Evolutionary conservation across 192 early-diverging fungal genomes (phyloP), one percentile per base, ranked within the genome.

Genomic region (Tieghemiomyces parasiticus): DNA sequence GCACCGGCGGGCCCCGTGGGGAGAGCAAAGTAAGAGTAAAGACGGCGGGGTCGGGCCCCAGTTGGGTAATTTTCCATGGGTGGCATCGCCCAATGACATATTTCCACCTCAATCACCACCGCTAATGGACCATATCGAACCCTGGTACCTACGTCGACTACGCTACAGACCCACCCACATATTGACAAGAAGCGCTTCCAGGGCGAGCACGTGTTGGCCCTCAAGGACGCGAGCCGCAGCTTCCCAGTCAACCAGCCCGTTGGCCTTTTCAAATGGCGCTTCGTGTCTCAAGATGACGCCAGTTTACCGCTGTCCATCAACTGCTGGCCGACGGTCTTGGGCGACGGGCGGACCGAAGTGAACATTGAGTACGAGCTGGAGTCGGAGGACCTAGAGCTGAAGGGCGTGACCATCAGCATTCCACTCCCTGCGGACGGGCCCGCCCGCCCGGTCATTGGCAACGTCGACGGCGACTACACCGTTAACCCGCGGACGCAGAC

Each of bases 351-450:
- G 0, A 83, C 84, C 47, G 93, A 94, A 69, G 95, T 99, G 26
- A 99, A 91, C 61, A 92, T 97, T 58, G 95, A 99, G 68, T 99
- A 95, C 64, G 92, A 95, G 67, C 75, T 95, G 49, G 86, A 83
- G 64, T 72, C 77, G 58, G 68, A 80, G 24, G 72, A 77, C 46
- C 79, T 95, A 56, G 87, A 84, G 67, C 78, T 99, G 14, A 79
- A 84, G 24, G 87, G 90, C 46, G 92, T 99, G 28, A 70, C 83
- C 10, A 89, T 98, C 59, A 77, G 86, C 14, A 89, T 99, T 67
- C 92, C 95, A 10, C 77, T 92, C 58, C 86, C 91, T 74, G 82
- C 77, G 22, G 81, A 73, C 45, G n/a, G n/a, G n/a, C n/a, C n/a
- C n/a, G 69, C 75, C 4, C 79, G 76, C 46, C 92, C 89, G 3